phyloP scores from a whole-genome alignment of 192 early-diverging fungal species.

The Podila horticola region DNA sequence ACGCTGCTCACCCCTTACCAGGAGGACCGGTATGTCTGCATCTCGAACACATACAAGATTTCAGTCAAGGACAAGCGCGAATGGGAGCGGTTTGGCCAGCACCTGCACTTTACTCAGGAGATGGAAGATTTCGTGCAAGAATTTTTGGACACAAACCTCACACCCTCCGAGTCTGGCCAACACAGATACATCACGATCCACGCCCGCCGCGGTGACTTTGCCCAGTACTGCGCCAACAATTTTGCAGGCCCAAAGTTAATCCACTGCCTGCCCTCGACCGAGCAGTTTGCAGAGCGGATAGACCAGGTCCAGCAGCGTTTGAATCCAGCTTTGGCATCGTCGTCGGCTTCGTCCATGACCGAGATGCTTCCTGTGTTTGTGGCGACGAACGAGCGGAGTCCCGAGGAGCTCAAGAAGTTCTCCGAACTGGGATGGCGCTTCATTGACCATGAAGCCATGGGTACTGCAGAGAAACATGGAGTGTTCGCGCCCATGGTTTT shows the following conservation, averaged over 20 bases:
- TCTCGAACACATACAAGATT: constrained; percentile 51
- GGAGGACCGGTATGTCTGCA: constrained; percentile 38
- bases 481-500: constrained; percentile 48
- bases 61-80: constrained; percentile 44
- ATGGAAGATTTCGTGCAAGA: constrained; percentile 30
- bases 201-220: constrained; percentile 43
- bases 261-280: constrained; percentile 44
- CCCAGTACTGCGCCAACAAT: constrained; percentile 25
- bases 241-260: constrained; percentile 30
- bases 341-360: background rate
- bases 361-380: constrained; percentile 46
- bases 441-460: constrained; percentile 36
- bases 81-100: constrained; percentile 45
- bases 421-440: constrained; percentile 38
- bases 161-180: constrained; percentile 19
- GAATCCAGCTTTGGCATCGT: constrained; percentile 20
- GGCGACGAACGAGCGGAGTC: constrained; percentile 39
- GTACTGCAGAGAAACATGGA: constrained; percentile 26
- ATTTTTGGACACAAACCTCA: constrained; percentile 26
- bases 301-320: constrained; percentile 21
- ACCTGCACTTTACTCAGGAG: constrained; percentile 41
- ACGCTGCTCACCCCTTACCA: background rate
- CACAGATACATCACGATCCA: constrained; percentile 37
- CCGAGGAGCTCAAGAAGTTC: constrained; percentile 46
- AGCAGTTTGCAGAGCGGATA: constrained; percentile 36